These are phyloP conservation scores for Metarhizium anisopliae DNA, from an alignment of 2,329 filamentous ascomycete species.

Conservation along the genomic window DNA sequence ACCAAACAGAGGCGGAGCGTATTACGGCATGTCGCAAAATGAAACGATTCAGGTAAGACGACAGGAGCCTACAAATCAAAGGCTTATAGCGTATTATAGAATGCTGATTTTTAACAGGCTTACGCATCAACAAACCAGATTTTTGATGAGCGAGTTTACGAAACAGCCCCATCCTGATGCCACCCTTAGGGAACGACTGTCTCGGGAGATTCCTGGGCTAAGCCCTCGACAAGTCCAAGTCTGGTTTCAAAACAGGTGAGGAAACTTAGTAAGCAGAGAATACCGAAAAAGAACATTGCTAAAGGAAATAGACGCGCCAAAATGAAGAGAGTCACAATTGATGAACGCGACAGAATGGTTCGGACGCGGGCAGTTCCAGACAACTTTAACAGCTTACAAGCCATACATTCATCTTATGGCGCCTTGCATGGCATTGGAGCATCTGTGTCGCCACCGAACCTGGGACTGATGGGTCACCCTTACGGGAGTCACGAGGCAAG, in stretches of 20 bases:
- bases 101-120: constrained; percentile 49
- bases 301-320: constrained; percentile 48
- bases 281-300: constrained; percentile 9
- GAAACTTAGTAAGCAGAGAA: background rate
- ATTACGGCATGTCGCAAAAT: constrained; percentile 53
- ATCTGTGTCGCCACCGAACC: constrained; percentile 33
- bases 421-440: constrained; percentile 45
- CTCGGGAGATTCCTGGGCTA: constrained; percentile 81
- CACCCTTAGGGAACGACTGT: constrained; percentile 77
- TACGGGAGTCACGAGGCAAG: constrained; percentile 56
- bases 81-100: background rate
- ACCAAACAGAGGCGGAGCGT: constrained; percentile 47
- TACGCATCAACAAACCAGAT: constrained; percentile 94
- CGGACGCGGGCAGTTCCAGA: constrained; percentile 64
- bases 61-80: background rate
- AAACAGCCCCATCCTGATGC: constrained; percentile 92
- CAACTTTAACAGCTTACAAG: constrained; percentile 62
- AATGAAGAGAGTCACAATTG: constrained; percentile 61
- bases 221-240: constrained; percentile 92
- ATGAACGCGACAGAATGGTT: constrained; percentile 62
- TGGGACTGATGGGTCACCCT: constrained; percentile 35
- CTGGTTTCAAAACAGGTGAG: constrained; percentile 96
- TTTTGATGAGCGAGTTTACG: constrained; percentile 93
- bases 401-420: constrained; percentile 58
- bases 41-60: constrained; percentile 66